These are phyloP conservation scores for Ceratocystis cubensis DNA, from an alignment of 2,329 filamentous ascomycete species.

Conservation along the genomic window DNA sequence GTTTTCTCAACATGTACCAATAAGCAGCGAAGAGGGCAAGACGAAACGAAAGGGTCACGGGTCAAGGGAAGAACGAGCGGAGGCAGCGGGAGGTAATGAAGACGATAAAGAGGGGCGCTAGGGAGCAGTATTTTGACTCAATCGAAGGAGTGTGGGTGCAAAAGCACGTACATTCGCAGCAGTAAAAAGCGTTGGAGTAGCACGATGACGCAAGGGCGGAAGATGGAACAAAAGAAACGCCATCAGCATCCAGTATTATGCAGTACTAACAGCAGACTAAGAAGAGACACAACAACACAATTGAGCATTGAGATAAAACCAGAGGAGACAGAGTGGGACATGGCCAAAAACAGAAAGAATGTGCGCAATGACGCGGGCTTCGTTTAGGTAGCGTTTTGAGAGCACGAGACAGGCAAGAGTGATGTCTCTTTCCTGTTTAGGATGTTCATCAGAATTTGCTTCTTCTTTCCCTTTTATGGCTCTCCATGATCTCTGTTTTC, in stretches of 20 bases:
- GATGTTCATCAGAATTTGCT: not conserved
- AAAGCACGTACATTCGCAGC: too few relatives aligned
- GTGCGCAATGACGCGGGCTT: not conserved
- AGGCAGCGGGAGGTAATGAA: not conserved
- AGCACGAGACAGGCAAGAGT: not conserved
- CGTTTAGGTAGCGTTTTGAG: not conserved
- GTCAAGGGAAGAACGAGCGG: not conserved
- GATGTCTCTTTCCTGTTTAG: slow-evolving; percentile 2
- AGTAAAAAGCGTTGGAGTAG: too few relatives aligned
- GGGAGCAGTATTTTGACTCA: not conserved
- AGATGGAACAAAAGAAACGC: too few relatives aligned
- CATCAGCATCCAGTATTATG: too few relatives aligned
- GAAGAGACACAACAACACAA: not conserved
- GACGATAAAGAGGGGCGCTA: not conserved
- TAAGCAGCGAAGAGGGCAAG: not conserved
- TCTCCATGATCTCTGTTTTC: not conserved
- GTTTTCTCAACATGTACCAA: not conserved
- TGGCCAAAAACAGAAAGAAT: not conserved
- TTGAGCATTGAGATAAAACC: not conserved
- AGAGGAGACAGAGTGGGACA: not conserved
- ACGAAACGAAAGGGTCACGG: not conserved
- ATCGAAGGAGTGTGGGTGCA: not conserved
- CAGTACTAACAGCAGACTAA: not conserved
- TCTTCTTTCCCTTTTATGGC: not conserved
- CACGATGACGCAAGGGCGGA: too few relatives aligned